Evolutionary conservation across 1,284 basidiomycete genomes (phyloP).

Genomic region (Schizophyllum amplum): DNA sequence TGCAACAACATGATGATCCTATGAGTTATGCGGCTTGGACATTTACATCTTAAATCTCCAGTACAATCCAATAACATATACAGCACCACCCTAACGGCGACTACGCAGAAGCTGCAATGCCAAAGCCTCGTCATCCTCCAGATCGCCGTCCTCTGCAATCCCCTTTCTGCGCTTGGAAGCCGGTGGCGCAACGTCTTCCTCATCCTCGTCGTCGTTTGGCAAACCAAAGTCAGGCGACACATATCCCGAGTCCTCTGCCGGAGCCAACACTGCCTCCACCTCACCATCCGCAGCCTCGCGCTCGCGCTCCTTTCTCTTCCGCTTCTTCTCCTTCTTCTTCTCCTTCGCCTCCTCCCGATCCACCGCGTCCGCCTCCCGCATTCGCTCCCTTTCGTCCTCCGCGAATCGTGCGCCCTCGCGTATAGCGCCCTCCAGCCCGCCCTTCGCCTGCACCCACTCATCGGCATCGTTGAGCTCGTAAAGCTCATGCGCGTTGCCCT

Average conservation of each 20-base stretch:
- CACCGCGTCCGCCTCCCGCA: slow-evolving; percentile 62
- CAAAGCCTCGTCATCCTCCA: slow-evolving; percentile 48
- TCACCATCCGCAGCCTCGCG: slow-evolving; percentile 46
- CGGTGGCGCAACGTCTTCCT: slow-evolving; percentile 25
- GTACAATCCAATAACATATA: too few relatives aligned
- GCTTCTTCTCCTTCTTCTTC: slow-evolving; percentile 81
- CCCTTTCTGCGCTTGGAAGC: slow-evolving; percentile 7
- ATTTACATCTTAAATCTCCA: too few relatives aligned
- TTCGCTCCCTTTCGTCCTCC: slow-evolving; percentile 61
- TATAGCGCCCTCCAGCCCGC: slow-evolving; percentile 52
- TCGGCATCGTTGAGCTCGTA: slow-evolving; percentile 77
- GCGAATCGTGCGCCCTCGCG: slow-evolving; percentile 66
- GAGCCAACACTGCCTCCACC: slow-evolving; percentile 22
- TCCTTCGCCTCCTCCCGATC: slow-evolving; percentile 83
- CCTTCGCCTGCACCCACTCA: slow-evolving; percentile 53
- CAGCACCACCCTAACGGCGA: neutral
- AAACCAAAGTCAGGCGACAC: slow-evolving; percentile 67
- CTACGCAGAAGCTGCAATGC: slow-evolving; percentile 36
- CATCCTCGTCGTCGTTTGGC: slow-evolving; percentile 37
- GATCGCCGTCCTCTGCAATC: slow-evolving; percentile 9
- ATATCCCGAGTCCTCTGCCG: slow-evolving; percentile 50
- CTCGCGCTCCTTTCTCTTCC: slow-evolving; percentile 84
- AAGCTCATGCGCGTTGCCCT: slow-evolving; percentile 69
- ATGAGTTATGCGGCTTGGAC: too few relatives aligned
- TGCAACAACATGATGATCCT: too few relatives aligned